Evolutionary conservation across 257 asterid genomes (phyloP).

Genomic region (Pogostemon cablin): DNA sequence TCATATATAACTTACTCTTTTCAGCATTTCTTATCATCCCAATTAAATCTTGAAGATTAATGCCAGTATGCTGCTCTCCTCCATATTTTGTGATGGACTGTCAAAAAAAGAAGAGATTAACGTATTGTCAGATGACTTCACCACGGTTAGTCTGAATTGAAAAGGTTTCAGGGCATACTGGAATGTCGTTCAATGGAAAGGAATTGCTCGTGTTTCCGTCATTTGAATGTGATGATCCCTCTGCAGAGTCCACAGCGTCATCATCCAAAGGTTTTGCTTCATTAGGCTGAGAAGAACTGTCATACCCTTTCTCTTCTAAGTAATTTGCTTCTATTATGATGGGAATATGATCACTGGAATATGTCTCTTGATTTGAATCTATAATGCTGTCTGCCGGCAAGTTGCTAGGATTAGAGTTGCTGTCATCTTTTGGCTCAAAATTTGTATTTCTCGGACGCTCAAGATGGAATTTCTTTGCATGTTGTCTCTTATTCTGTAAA

Average conservation of each 20-base stretch:
- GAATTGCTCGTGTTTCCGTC: constrained; percentile 38
- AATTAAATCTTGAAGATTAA: constrained; percentile 65
- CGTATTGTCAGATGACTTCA: constrained; percentile 30
- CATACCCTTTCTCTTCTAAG: constrained; percentile 38
- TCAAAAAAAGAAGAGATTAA: constrained; percentile 43
- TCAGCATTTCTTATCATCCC: constrained; percentile 91
- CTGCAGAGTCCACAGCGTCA: constrained; percentile 37
- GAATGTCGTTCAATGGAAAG: constrained; percentile 37
- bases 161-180: constrained; percentile 40
- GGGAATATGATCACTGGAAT: constrained; percentile 37
- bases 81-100: constrained; percentile 63
- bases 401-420: constrained; percentile 42
- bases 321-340: constrained; percentile 35
- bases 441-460: constrained; percentile 48
- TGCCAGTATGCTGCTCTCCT: constrained; percentile 50
- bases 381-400: constrained; percentile 33
- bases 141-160: neutral
- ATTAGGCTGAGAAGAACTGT: constrained; percentile 32
- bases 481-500: constrained; percentile 63
- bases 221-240: constrained; percentile 34
- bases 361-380: constrained; percentile 43
- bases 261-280: constrained; percentile 29
- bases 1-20: constrained; percentile 54
- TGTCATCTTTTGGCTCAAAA: constrained; percentile 44
- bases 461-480: constrained; percentile 53